Evolutionary conservation across 2,329 filamentous ascomycete genomes (phyloP).

Genomic region (Nectriaceae sp.): DNA sequence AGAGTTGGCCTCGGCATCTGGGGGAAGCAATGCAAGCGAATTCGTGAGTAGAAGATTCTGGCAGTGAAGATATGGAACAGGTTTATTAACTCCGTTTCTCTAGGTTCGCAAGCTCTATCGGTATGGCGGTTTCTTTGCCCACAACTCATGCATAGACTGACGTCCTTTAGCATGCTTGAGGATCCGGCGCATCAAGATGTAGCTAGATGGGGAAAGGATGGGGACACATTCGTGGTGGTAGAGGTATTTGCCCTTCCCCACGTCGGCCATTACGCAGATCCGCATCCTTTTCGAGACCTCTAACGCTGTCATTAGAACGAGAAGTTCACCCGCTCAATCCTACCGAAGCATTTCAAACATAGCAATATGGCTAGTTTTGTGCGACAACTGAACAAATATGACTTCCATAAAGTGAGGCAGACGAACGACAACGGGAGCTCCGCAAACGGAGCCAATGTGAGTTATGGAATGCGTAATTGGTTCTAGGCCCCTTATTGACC

Average conservation of each 20-base stretch:
- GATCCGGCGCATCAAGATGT: constrained; percentile 90
- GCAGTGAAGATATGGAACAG: background rate
- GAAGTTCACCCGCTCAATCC: constrained; percentile 95
- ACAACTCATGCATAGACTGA: constrained; percentile 10
- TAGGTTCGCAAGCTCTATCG: constrained; percentile 98
- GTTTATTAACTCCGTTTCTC: constrained; percentile 27
- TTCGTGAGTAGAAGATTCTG: constrained; percentile 68
- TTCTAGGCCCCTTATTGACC: constrained; percentile 9
- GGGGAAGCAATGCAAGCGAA: constrained; percentile 84
- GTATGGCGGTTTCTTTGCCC: constrained; percentile 51
- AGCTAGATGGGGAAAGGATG: constrained; percentile 92
- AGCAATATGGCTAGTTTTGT: constrained; percentile 98
- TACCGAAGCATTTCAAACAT: constrained; percentile 98
- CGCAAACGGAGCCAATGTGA: constrained; percentile 40
- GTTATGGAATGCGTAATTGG: constrained; percentile 6
- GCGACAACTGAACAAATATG: constrained; percentile 93
- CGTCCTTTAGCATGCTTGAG: constrained; percentile 71
- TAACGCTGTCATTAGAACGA: constrained; percentile 69
- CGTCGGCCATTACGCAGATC: background rate
- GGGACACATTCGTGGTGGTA: constrained; percentile 94
- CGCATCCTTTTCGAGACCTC: constrained; percentile 7
- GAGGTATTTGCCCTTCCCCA: constrained; percentile 62
- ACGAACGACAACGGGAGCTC: constrained; percentile 39
- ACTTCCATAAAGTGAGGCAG: constrained; percentile 92
- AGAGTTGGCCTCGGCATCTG: constrained; percentile 37